Conservation (phyloP, 805 yeast genomes). For the Nakazawaea molendinolei region DNA sequence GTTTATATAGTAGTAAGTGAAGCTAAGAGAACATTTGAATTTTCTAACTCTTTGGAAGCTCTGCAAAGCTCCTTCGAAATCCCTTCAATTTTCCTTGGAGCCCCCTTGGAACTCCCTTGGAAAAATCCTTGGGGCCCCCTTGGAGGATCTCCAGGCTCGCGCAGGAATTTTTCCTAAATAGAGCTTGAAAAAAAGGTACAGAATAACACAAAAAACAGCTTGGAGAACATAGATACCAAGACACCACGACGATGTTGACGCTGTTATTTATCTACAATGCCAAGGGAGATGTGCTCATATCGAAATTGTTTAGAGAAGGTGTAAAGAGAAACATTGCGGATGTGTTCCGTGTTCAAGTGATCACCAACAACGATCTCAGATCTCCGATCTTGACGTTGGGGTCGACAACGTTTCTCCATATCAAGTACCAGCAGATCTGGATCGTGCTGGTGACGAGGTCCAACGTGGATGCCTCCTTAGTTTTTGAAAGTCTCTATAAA, state of each 20-base stretch:
- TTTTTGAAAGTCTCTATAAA: slow-evolving; percentile 72
- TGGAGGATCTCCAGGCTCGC: too few species aligned
- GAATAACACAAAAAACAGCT: not conserved
- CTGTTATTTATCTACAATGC: slow-evolving; percentile 74
- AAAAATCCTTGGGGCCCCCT: too few species aligned
- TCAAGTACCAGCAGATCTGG: slow-evolving; percentile 59
- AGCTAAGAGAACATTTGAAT: too few species aligned
- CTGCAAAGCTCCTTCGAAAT: too few species aligned
- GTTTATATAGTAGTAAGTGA: too few species aligned
- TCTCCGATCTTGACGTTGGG: slow-evolving; percentile 82
- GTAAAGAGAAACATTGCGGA: slow-evolving; percentile 76
- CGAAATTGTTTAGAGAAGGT: slow-evolving; percentile 67
- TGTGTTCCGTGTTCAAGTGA: slow-evolving; percentile 88
- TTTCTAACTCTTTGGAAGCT: too few species aligned
- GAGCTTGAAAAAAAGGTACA: too few species aligned
- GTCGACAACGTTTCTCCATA: slow-evolving; percentile 83
- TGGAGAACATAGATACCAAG: not conserved
- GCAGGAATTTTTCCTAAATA: too few species aligned
- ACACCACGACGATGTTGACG: slow-evolving; percentile 52
- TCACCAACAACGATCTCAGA: slow-evolving; percentile 51
- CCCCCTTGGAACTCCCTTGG: too few species aligned
- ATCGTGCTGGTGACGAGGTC: slow-evolving; percentile 85
- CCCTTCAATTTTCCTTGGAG: too few species aligned
- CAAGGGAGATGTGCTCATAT: slow-evolving; percentile 78
- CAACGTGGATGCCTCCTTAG: slow-evolving; percentile 75